Base-by-base conservation (phyloP, 1,284 basidiomycete species). In the Marasmius oreades region DNA sequence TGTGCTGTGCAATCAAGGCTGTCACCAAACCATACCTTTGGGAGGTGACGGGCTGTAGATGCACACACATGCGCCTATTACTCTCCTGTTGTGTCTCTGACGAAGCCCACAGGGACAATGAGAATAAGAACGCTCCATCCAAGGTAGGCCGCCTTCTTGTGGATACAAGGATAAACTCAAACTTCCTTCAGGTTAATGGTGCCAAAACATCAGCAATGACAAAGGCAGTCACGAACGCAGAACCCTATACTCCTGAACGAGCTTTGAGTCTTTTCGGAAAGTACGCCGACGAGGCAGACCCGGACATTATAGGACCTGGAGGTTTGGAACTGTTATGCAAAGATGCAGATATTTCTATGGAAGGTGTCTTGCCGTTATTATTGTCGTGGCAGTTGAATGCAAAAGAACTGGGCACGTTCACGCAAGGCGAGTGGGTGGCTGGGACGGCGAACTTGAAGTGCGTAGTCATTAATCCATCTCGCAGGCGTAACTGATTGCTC, bases 381-480 rank as follows among this genome's bases (percentile, higher is more conserved):
- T 71, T 91, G 5, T 80, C 87, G 16, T 92, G 90, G 90, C 83
- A 86, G 62, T 68, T 88, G 53, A 74, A 78, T 51, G 78, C 85
- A 7, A 74, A 77, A 59, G 87, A 90, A 64, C 84, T 92, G 80
- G 86, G 77, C 20, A 88, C 82, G 62, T 74, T 92, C 51, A 78
- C 77, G 47, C 77, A 76, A 67, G 74, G 77, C 7, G 86, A 89
- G 64, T 92, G 90, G 88, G 69, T 73, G n/a, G 75, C 74, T 57
- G 83, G 80, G n/a, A 81, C 79, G 37, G 70, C 71, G 11, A 71
- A 70, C 44, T 68, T 90, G 31, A 79, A 78, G 89, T 90, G 66
- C 61, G 84, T 73, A 12, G 37, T 37, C 16, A 22, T 37, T n/a
- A n/a, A n/a, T 18, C 48, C 33, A 39, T 6, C 34, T 47, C 39